These are phyloP conservation scores for Pogostemon cablin DNA, from an alignment of 257 asterid genomes.

Conservation along the genomic window DNA sequence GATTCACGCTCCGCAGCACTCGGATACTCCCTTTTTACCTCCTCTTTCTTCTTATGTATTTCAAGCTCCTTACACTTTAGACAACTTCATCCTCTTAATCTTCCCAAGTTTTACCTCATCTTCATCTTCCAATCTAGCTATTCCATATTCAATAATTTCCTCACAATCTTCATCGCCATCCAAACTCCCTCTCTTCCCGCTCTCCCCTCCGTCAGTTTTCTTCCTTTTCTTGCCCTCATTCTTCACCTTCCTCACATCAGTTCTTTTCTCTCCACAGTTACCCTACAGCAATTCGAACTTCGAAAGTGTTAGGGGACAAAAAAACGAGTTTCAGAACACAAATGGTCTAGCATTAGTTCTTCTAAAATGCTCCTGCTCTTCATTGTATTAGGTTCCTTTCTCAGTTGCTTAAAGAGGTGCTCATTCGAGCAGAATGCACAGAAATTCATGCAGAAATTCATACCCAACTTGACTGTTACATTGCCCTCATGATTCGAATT, in stretches of 20 bases:
- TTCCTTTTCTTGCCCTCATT: constrained; percentile 50
- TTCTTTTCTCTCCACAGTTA: constrained; percentile 59
- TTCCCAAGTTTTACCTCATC: constrained; percentile 40
- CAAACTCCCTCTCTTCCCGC: constrained; percentile 34
- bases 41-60: constrained; percentile 57
- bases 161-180: constrained; percentile 41
- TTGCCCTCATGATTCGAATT: no score
- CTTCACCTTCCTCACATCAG: constrained; percentile 40
- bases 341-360: no score
- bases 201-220: constrained; percentile 41
- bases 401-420: no score
- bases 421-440: no score
- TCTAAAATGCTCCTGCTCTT: no score
- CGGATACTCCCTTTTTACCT: constrained; percentile 67
- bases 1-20: constrained; percentile 64
- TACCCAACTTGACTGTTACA: no score
- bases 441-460: no score
- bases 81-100: constrained; percentile 60
- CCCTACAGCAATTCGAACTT: constrained; percentile 71
- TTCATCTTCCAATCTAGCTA: constrained; percentile 67
- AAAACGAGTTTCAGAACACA: no score
- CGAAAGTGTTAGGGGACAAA: no score
- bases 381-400: no score
- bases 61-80: constrained; percentile 67
- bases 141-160: constrained; percentile 78